Evolutionary conservation across 23 red algal species (phyloP), one percentile per base, ranked within the genome.

Genomic region (Cyanidiococcus yangmingshanensis): DNA sequence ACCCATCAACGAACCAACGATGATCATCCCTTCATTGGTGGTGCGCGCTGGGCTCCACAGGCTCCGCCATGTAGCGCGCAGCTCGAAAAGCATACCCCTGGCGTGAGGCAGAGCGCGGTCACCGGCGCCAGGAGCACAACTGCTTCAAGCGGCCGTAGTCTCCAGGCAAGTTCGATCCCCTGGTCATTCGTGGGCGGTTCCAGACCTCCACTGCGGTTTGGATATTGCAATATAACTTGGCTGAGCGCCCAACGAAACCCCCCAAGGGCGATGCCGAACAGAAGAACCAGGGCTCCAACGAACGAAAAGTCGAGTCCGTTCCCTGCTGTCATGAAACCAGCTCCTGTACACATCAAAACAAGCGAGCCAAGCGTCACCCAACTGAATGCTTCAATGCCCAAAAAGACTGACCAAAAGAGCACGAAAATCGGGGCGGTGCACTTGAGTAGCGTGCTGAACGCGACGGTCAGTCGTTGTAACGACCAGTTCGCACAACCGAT

Each of bases 361-460:
- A 97, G 75, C 21, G 87, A 85, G 2, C 80, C 36, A 31, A 83
- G 86, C 27, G 90, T 41, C 37, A 79, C 75, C 26, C 83, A 81
- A 7, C 82, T 79, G 57, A 97, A 97, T n/a, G 57, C 68, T 76
- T 97, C 93, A 0, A 90, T 76, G 17, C 84, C 80, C 7, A 97
- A 59, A 0, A 97, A 17, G 1, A 97, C 37, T 17, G 85, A 87
- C 87, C 87, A 97, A 1, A 90, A 80, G 80, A 97, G 87, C 40
- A 90, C 89, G 38, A 97, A 97, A 33, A 97, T 68, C 16, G 93
- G 93, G 31, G 93, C 85, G 37, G 87, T 83, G 38, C 93, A 87
- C 77, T 97, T 97, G 74, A 97, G 68, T 58, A 97, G 83, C 32
- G 93, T 97, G 29, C 86, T 80, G 75, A 97, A 91, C 3, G 93